phyloP scores from a whole-genome alignment of 352 stramenopile species.

The Discostella stelligera region DNA sequence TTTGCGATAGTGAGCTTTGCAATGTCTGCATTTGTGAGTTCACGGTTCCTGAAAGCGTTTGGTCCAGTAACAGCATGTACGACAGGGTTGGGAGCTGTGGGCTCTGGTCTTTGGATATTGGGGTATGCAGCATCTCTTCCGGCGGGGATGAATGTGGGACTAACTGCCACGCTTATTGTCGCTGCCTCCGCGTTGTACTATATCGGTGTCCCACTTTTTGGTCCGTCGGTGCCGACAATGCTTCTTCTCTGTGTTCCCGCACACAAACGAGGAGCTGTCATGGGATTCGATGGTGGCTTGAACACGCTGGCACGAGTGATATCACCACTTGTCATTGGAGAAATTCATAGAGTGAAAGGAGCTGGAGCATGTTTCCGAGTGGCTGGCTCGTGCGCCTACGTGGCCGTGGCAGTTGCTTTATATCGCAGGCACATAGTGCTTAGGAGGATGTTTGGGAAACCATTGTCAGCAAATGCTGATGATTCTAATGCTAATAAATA shows the following conservation, averaged over 20 bases:
- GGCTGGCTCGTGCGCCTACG: slow-evolving; percentile 52
- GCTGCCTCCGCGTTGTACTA: slow-evolving; percentile 66
- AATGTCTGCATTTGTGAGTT: slow-evolving; percentile 55
- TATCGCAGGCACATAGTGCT: slow-evolving; percentile 58
- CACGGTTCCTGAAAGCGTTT: slow-evolving; percentile 49
- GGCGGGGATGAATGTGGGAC: slow-evolving; percentile 10
- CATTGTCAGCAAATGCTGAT: neutral
- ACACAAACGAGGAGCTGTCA: slow-evolving; percentile 62
- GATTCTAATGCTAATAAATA: too few species aligned
- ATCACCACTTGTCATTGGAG: slow-evolving; percentile 65
- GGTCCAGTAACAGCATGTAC: slow-evolving; percentile 65
- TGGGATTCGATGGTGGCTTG: slow-evolving; percentile 73
- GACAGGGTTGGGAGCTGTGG: slow-evolving; percentile 53
- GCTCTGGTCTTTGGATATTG: slow-evolving; percentile 54
- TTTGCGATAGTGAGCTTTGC: slow-evolving; percentile 68
- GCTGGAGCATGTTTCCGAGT: slow-evolving; percentile 56
- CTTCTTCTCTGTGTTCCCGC: slow-evolving; percentile 71
- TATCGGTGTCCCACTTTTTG: slow-evolving; percentile 68
- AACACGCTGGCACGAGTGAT: slow-evolving; percentile 70
- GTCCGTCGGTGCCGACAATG: slow-evolving; percentile 64
- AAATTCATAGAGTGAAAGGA: slow-evolving; percentile 58
- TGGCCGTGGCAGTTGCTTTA: slow-evolving; percentile 42
- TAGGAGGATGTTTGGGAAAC: slow-evolving; percentile 25
- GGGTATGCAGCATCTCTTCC: slow-evolving; percentile 47
- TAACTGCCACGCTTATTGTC: slow-evolving; percentile 38